Conservation (phyloP, 2,329 filamentous ascomycete genomes). For the Fulvia fulva region DNA sequence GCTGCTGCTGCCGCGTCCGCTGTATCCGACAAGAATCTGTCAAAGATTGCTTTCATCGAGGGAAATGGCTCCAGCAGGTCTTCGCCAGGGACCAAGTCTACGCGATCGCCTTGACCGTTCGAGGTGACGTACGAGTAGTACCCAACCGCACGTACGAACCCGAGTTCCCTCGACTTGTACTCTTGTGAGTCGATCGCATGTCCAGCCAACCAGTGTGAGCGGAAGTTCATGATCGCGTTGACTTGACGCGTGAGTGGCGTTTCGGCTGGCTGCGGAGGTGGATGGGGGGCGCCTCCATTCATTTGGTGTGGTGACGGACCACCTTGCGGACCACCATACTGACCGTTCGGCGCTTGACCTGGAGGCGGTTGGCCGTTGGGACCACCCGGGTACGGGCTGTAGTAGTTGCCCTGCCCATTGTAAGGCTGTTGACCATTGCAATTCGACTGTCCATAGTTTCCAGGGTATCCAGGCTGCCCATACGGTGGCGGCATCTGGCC, state of each 20-base stretch:
- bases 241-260: neutral
- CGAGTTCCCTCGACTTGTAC: neutral
- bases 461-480: constrained; percentile 16
- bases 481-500: constrained; percentile 16
- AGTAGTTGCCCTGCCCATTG: constrained; percentile 12
- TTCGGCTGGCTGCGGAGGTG: neutral
- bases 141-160: neutral
- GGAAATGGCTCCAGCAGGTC: constrained; percentile 3
- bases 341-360: neutral
- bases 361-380: neutral
- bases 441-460: constrained; percentile 12
- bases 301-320: neutral
- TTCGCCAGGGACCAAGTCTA: neutral
- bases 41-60: constrained; percentile 5
- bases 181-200: neutral
- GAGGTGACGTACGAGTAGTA: constrained; percentile 3
- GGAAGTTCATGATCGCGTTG: constrained; percentile 1
- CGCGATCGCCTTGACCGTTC: neutral
- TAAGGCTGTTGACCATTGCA: constrained; percentile 13
- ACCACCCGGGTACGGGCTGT: constrained; percentile 12
- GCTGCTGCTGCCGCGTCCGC: neutral
- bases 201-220: neutral
- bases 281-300: neutral
- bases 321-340: neutral
- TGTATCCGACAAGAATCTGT: neutral